A percentile compares a stretch with the other conserved stretches of the same genome.
phyloP scores from a whole-genome alignment of 176 grass and related monocot species.

The Triticum monococcum region DNA sequence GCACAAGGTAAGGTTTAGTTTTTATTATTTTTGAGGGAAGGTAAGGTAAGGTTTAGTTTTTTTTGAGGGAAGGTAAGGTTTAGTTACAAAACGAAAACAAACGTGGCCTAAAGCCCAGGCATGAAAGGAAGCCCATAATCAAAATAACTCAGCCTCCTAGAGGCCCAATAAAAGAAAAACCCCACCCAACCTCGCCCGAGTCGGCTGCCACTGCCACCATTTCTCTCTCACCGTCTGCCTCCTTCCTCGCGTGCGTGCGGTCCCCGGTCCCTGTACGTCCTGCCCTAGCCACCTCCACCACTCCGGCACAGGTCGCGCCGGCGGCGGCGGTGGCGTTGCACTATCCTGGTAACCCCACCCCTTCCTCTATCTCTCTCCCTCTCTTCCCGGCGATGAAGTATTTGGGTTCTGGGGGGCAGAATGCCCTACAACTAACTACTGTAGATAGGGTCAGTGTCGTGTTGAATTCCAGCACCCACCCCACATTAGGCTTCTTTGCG shows the following conservation, averaged over 20 bases:
- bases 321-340: not conserved
- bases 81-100: not conserved
- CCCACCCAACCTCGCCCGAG: not conserved
- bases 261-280: not conserved
- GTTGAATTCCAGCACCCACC: not conserved
- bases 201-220: constrained; percentile 6
- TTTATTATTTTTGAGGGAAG: too few species aligned
- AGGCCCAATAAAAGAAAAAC: not conserved
- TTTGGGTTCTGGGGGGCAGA: not conserved
- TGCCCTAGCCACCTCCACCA: not conserved
- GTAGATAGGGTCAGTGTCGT: not conserved
- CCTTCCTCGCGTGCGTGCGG: constrained; percentile 5
- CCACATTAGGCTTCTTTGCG: not conserved
- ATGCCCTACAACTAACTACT: not conserved
- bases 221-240: not conserved
- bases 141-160: not conserved
- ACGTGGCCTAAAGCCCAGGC: not conserved
- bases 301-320: not conserved
- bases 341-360: constrained; percentile 10
- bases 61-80: too few species aligned
- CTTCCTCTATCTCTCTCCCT: not conserved
- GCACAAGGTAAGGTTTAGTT: too few species aligned
- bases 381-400: not conserved
- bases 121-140: not conserved
- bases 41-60: too few species aligned